A percentile compares a stretch with the other conserved stretches of the same genome.
phyloP scores from a whole-genome alignment of 2,329 filamentous ascomycete genomes.

The Lachnellula occidentalis region DNA sequence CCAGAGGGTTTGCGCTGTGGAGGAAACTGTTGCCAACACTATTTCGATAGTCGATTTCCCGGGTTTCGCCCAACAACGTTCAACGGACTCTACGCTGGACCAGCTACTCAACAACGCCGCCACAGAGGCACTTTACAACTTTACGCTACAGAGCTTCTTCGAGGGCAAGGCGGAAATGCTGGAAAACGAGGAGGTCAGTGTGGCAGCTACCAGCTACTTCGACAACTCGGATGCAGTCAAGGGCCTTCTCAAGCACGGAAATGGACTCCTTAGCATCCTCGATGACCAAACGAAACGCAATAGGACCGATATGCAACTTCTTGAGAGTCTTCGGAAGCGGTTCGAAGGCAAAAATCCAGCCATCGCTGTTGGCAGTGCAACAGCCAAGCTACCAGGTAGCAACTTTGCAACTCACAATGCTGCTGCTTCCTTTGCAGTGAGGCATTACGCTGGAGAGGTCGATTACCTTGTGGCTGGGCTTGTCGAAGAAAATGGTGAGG shows the following conservation, averaged over 20 bases:
- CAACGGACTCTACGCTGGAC: constrained; percentile 80
- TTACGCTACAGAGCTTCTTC: constrained; percentile 93
- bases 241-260: constrained; percentile 84
- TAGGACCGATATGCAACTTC: constrained; percentile 79
- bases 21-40: constrained; percentile 88
- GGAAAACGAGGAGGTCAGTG: constrained; percentile 86
- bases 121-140: constrained; percentile 85
- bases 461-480: constrained; percentile 86
- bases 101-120: constrained; percentile 94
- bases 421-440: constrained; percentile 78
- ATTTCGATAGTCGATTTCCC: constrained; percentile 95
- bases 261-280: constrained; percentile 87
- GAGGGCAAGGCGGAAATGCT: constrained; percentile 89
- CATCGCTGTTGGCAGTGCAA: constrained; percentile 72
- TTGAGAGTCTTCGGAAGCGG: constrained; percentile 85
- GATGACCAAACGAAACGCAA: constrained; percentile 93
- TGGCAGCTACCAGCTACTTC: constrained; percentile 92
- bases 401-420: constrained; percentile 84
- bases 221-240: constrained; percentile 95
- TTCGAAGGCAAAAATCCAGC: constrained; percentile 94
- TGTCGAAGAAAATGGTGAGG: constrained; percentile 91
- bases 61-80: constrained; percentile 80
- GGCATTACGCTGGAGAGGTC: constrained; percentile 93
- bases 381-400: constrained; percentile 73
- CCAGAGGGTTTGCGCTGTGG: constrained; percentile 77